Evolutionary conservation across 495 filamentous ascomycete species (phyloP).

Genomic region (Hypoxylon subgilvum): DNA sequence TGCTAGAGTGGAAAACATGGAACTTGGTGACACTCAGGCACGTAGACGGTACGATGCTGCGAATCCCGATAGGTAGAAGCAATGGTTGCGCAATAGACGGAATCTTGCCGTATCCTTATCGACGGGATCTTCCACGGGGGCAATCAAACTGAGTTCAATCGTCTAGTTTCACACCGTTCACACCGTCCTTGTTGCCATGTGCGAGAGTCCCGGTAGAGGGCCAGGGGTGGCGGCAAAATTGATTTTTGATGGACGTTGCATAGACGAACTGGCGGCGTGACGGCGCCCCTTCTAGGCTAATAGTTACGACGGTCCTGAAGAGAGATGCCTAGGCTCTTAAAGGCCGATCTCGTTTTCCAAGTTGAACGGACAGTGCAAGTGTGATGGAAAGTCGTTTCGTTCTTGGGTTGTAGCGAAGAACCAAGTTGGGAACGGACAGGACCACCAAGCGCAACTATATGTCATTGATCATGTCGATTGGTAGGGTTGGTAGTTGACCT

Average conservation of each 20-base stretch:
- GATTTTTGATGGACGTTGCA: slow-evolving; percentile 23
- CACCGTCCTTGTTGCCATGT: slow-evolving; percentile 35
- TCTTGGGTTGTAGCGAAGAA: slow-evolving; percentile 29
- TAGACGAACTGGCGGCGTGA: slow-evolving; percentile 22
- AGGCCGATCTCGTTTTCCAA: slow-evolving; percentile 8
- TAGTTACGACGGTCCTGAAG: slow-evolving; percentile 8
- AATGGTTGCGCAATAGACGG: slow-evolving; percentile 9
- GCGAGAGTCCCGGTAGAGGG: slow-evolving; percentile 26
- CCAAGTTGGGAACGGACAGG: slow-evolving; percentile 28
- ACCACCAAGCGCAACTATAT: background rate
- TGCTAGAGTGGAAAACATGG: slow-evolving; percentile 14
- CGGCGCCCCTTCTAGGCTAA: slow-evolving; percentile 33
- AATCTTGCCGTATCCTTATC: slow-evolving; percentile 16
- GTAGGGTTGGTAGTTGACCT: too few relatives aligned
- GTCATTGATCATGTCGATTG: too few relatives aligned
- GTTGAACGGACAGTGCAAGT: slow-evolving; percentile 22
- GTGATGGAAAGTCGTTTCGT: slow-evolving; percentile 5
- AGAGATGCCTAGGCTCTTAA: slow-evolving; percentile 15
- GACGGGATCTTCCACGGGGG: background rate
- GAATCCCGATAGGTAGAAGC: slow-evolving; percentile 22
- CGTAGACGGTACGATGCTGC: slow-evolving; percentile 10
- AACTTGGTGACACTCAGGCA: slow-evolving; percentile 21
- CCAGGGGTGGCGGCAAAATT: slow-evolving; percentile 34
- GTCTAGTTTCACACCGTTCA: slow-evolving; percentile 16
- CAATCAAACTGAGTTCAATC: background rate